Percentiles rank a stretch among this genome's conserved stretches.
Conservation (phyloP, 2,329 filamentous ascomycete genomes). For the Cytospora chrysosperma region DNA sequence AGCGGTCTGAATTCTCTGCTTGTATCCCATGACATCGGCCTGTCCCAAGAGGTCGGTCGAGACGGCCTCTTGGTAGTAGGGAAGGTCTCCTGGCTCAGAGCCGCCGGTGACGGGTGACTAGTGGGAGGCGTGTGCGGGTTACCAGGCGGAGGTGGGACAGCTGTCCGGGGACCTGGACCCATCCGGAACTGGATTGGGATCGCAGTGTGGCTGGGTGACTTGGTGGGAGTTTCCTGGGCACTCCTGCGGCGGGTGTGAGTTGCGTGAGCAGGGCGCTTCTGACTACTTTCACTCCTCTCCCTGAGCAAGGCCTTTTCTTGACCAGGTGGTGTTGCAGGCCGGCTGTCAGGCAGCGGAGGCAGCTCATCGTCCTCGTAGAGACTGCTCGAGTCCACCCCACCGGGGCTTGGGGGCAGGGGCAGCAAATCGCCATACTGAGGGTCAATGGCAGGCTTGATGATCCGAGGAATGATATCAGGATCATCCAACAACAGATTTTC, state of each 20-base stretch:
- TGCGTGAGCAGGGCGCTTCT: constrained; percentile 12
- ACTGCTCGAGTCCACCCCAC: constrained; percentile 42
- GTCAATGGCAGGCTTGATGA: constrained; percentile 65
- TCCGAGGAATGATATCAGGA: constrained; percentile 56
- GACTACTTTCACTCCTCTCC: constrained; percentile 34
- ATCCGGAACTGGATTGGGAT: constrained; percentile 58
- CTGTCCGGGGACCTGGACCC: constrained; percentile 45
- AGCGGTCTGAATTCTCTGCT: constrained; percentile 75
- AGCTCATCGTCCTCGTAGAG: constrained; percentile 39
- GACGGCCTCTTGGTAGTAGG: constrained; percentile 9
- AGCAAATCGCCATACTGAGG: constrained; percentile 65
- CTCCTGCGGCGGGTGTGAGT: constrained; percentile 51
- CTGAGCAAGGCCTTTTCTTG: constrained; percentile 42
- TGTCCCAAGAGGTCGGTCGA: constrained; percentile 29
- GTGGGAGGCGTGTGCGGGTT: constrained; percentile 41
- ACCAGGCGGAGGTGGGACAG: constrained; percentile 44
- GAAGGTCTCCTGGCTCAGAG: constrained; percentile 1
- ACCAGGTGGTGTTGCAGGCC: constrained; percentile 55
- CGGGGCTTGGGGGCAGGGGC: constrained; percentile 60
- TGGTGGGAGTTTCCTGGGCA: constrained; percentile 45
- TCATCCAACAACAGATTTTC: constrained; percentile 11
- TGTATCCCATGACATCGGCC: constrained; percentile 62
- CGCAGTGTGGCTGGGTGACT: constrained; percentile 56
- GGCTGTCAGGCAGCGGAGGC: constrained; percentile 59
- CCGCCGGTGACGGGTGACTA: constrained; percentile 24